A percentile compares a stretch with the other conserved stretches of the same genome.
Evolutionary conservation across 495 filamentous ascomycete species (phyloP).

Genomic region (Parathielavia hyrcaniae): DNA sequence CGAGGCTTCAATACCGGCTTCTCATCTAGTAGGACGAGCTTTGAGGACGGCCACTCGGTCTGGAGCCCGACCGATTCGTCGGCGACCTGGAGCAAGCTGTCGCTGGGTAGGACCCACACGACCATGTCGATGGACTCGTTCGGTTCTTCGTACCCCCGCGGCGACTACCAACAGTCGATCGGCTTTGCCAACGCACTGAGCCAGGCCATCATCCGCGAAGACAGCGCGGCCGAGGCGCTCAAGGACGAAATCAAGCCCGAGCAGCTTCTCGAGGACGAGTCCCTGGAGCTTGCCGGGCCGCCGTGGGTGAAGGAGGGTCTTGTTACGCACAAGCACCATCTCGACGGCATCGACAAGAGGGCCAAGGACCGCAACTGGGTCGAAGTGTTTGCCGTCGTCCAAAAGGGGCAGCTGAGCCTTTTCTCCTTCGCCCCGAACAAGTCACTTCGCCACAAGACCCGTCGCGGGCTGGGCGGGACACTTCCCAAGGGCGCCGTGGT

Average conservation of each 20-base stretch:
- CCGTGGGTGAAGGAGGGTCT: slow-evolving; percentile 98
- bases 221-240: slow-evolving; percentile 51
- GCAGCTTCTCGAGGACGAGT: slow-evolving; percentile 83
- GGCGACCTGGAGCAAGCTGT: slow-evolving; percentile 88
- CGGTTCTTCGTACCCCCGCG: slow-evolving; percentile 66
- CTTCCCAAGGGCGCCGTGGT: slow-evolving; percentile 57
- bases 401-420: slow-evolving; percentile 89
- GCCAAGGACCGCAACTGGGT: slow-evolving; percentile 90
- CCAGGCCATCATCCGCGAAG: slow-evolving; percentile 94
- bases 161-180: slow-evolving; percentile 91
- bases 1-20: slow-evolving; percentile 75
- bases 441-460: slow-evolving; percentile 63
- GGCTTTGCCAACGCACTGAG: slow-evolving; percentile 96
- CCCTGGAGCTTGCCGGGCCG: slow-evolving; percentile 78
- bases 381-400: slow-evolving; percentile 95
- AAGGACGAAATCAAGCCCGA: slow-evolving; percentile 49
- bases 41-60: slow-evolving; percentile 83
- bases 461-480: slow-evolving; percentile 35
- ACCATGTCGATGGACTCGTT: slow-evolving; percentile 88
- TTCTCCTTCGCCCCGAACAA: slow-evolving; percentile 84
- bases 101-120: slow-evolving; percentile 79
- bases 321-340: slow-evolving; percentile 91
- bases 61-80: slow-evolving; percentile 82
- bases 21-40: slow-evolving; percentile 86
- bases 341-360: slow-evolving; percentile 81